These are phyloP conservation scores for Pseudonectria foliicola DNA, from an alignment of 2,329 filamentous ascomycete species.

Conservation along the genomic window DNA sequence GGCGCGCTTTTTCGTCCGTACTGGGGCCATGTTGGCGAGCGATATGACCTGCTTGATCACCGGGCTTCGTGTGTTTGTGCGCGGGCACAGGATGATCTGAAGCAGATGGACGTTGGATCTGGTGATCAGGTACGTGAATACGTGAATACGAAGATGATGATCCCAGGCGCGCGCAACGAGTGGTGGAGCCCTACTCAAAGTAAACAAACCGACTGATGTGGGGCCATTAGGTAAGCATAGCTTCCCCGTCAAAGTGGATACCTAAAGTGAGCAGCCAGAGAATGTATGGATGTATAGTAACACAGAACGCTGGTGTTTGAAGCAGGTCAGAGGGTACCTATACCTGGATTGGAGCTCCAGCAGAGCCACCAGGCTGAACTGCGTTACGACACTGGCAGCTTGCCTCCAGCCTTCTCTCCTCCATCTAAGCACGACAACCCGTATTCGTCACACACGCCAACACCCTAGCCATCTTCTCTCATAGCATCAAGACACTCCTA, in stretches of 20 bases:
- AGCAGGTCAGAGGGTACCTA: slow-evolving; percentile 9
- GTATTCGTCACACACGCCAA: slow-evolving; percentile 10
- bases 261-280: slow-evolving; percentile 7
- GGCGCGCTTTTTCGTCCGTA: slow-evolving; percentile 30
- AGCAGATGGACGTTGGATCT: neutral
- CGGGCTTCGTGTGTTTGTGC: too few species aligned
- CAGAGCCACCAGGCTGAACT: slow-evolving; percentile 35
- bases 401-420: slow-evolving; percentile 21
- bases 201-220: slow-evolving; percentile 20
- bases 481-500: slow-evolving; percentile 1
- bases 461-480: slow-evolving; percentile 5
- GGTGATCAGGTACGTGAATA: slow-evolving; percentile 5
- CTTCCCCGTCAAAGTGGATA: slow-evolving; percentile 13
- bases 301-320: too few species aligned
- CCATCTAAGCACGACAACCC: slow-evolving; percentile 16
- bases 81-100: neutral
- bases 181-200: slow-evolving; percentile 18
- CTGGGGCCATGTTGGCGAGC: slow-evolving; percentile 37
- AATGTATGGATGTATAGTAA: slow-evolving; percentile 6
- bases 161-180: slow-evolving; percentile 11
- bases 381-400: slow-evolving; percentile 35
- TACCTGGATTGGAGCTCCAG: slow-evolving; percentile 17
- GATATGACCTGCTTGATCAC: too few species aligned
- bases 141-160: slow-evolving; percentile 9
- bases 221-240: slow-evolving; percentile 20